Evolutionary conservation across 768 basidiomycete species (phyloP), one percentile per base, ranked within the genome.

Genomic region (Phanerochaete sordida): DNA sequence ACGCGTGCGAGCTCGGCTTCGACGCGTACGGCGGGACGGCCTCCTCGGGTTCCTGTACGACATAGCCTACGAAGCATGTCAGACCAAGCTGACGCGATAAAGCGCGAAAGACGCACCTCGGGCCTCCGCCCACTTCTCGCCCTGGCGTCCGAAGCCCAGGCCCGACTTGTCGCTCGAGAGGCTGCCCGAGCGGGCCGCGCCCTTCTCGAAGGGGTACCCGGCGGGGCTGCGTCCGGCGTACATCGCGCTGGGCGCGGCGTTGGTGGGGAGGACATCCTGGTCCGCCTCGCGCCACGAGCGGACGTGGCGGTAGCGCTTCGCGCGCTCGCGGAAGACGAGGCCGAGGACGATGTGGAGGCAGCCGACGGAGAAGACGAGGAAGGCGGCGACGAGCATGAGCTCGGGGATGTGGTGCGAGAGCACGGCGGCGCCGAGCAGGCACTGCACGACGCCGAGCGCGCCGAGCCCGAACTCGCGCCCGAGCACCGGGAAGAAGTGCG

Each of bases 321-420:
- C 85, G 1, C 71, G 73, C 64, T 86, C 82, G 62, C 88, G 85
- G 83, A 88, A 93, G 72, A 91, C 79, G 70, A 93, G 83, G 24
- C 91, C 90, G 66, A 89, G 81, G 48, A 92, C 71, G 62, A 94
- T 88, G 79, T 96, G 93, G 58, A 96, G 75, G 73, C 91, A 93
- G 23, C 93, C 94, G 59, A 96, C 68, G 56, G 91, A 82, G 77
- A 96, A 96, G 62, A 96, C 82, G 78, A 96, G 86, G 80, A 95
- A 95, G 51, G 90, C 92, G 9, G 93, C 80, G 62, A 93, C 93
- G 69, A 95, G 90, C 21, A 92, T 84, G 78, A 96, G 95, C 60
- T 84, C 85, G 67, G 92, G 86, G 59, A 94, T 91, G 72, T 86
- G 79, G 64, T 81, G 80, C 28, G 79, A 79, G 53, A 84, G 75